A percentile compares a stretch with the other conserved stretches of the same genome.
Evolutionary conservation across 2,329 filamentous ascomycete species (phyloP).

Genomic region (Fusarium brachygibbosum): DNA sequence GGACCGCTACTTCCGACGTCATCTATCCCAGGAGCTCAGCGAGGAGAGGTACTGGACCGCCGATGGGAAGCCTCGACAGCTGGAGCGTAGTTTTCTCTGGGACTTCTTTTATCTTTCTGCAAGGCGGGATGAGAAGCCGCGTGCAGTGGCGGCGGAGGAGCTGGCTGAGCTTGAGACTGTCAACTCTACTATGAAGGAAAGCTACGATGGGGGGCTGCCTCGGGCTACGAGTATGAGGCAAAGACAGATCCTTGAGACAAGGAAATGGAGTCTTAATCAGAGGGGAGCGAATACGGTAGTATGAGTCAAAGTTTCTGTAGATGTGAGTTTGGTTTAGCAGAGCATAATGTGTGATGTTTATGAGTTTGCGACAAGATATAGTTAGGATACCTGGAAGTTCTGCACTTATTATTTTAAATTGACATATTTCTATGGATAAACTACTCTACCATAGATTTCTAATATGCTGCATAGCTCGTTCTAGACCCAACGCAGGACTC

Average conservation of each 20-base stretch:
- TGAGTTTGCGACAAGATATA: background rate
- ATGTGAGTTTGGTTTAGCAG: background rate
- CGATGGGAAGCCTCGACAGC: conserved; percentile 58
- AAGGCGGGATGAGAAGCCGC: conserved; percentile 50
- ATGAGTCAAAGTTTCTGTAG: background rate
- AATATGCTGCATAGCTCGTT: background rate
- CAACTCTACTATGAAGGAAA: conserved; percentile 37
- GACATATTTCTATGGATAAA: too few species aligned
- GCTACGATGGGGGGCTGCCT: conserved; percentile 3
- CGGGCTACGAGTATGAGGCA: conserved; percentile 38
- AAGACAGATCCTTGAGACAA: conserved; percentile 43
- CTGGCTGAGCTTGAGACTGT: conserved; percentile 40
- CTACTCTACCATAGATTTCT: too few species aligned
- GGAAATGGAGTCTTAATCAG: conserved; percentile 45
- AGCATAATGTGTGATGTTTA: background rate
- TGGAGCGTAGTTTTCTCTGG: conserved; percentile 59
- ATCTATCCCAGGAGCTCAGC: conserved; percentile 61
- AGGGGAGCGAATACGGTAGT: conserved; percentile 19
- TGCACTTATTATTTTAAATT: background rate
- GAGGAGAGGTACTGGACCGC: conserved; percentile 64
- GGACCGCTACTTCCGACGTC: conserved; percentile 61
- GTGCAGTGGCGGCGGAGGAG: conserved; percentile 18
- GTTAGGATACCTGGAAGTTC: background rate
- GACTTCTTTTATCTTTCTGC: conserved; percentile 61
- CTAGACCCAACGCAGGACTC: too few species aligned